phyloP scores from a whole-genome alignment of 305 asterid genomes.

The Rubia balearica region DNA sequence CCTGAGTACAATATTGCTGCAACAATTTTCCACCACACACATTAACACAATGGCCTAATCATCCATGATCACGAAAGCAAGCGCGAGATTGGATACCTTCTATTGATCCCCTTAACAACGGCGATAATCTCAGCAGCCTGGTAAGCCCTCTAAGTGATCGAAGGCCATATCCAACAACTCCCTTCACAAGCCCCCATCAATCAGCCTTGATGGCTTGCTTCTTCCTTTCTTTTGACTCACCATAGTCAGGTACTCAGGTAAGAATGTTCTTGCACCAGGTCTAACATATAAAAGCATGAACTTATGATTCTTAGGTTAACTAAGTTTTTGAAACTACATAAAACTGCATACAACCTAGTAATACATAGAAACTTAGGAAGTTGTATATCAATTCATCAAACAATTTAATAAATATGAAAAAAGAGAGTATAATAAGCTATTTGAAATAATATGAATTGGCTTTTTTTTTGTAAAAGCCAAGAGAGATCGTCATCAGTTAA shows the following conservation, averaged over 20 bases:
- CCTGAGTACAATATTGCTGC: conserved; percentile 76
- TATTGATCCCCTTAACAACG: conserved; percentile 53
- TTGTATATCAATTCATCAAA: too few relatives aligned
- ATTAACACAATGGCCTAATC: neutral
- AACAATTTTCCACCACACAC: conserved; percentile 8
- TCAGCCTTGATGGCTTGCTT: conserved; percentile 67
- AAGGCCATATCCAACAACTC: conserved; percentile 97
- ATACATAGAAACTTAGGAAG: too few relatives aligned
- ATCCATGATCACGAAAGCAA: neutral
- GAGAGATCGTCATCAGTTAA: neutral
- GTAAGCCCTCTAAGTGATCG: conserved; percentile 90
- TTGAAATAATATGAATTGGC: too few relatives aligned
- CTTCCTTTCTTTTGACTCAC: conserved; percentile 69
- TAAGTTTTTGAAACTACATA: too few relatives aligned
- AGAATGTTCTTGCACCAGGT: too few relatives aligned
- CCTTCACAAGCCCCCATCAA: conserved; percentile 70
- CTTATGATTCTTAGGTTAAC: too few relatives aligned
- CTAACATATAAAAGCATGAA: too few relatives aligned
- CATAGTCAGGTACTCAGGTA: conserved; percentile 10
- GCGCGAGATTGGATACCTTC: conserved; percentile 41
- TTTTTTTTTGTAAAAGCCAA: too few relatives aligned
- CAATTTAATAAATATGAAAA: too few relatives aligned
- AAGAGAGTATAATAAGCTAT: too few relatives aligned
- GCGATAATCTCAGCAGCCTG: conserved; percentile 95
- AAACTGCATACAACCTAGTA: too few relatives aligned